Percentiles rank a stretch among this genome's conserved stretches.
Evolutionary conservation across 371 early-diverging fungal species (phyloP).

Genomic region (Apophysomyces sp.): DNA sequence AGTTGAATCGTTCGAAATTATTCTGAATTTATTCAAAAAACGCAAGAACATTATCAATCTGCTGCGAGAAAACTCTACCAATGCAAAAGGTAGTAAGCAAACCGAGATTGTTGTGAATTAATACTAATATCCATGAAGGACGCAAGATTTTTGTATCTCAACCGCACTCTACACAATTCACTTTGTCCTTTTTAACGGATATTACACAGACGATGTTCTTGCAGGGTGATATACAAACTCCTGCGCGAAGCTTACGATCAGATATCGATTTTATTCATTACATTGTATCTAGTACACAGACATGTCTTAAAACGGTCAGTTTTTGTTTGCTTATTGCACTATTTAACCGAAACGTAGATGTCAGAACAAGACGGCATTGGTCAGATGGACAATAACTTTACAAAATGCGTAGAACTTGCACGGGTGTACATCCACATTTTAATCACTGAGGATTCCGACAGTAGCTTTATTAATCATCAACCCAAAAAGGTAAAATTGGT

Average conservation of each 20-base stretch:
- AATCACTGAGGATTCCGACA: conserved; percentile 36
- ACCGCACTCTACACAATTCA: conserved; percentile 17
- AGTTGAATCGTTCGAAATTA: conserved; percentile 22
- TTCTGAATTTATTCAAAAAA: conserved; percentile 39
- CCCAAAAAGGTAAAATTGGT: conserved; percentile 30
- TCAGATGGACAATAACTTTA: neutral
- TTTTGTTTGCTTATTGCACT: neutral
- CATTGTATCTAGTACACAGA: conserved; percentile 26
- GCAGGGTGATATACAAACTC: conserved; percentile 13
- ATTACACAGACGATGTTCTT: conserved; percentile 33
- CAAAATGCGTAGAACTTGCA: conserved; percentile 11
- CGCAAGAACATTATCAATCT: conserved; percentile 24
- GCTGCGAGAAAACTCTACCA: conserved; percentile 27
- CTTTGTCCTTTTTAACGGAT: conserved; percentile 24
- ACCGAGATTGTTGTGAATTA: neutral
- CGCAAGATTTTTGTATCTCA: conserved; percentile 19
- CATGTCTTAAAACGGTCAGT: conserved; percentile 9
- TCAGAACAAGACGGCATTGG: neutral
- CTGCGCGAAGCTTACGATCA: conserved; percentile 19
- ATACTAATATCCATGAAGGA: conserved; percentile 14
- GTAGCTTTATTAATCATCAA: conserved; percentile 33
- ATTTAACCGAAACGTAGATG: neutral
- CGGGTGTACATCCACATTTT: conserved; percentile 25
- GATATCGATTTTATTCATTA: conserved; percentile 51
- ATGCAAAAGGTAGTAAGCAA: conserved; percentile 29